A percentile compares a stretch with the other conserved stretches of the same genome.
Conservation (phyloP, 106 monocot genomes). For the Dendrobium nobile region DNA sequence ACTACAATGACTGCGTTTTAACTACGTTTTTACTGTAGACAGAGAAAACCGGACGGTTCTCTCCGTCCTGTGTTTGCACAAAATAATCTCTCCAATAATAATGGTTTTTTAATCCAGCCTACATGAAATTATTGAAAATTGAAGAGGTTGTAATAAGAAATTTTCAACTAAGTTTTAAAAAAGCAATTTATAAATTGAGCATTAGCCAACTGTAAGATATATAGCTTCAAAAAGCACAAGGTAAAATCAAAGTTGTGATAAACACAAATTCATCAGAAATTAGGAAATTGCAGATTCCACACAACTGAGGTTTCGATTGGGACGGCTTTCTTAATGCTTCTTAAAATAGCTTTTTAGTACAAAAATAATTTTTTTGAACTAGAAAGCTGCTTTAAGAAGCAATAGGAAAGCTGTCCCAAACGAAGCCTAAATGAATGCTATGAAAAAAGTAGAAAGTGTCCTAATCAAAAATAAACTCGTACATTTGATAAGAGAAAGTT, state of each 20-base stretch:
- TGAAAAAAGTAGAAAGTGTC: not conserved
- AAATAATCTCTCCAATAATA: not conserved
- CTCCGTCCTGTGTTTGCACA: no score
- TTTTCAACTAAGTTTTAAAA: not conserved
- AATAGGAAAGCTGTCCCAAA: no score
- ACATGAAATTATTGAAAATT: not conserved
- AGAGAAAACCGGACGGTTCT: no score
- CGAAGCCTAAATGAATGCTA: not conserved
- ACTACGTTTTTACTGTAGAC: no score
- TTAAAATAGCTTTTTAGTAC: no score
- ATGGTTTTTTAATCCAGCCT: not conserved
- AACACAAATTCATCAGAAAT: not conserved
- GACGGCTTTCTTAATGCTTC: no score
- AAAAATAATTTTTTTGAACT: no score
- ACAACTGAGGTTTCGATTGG: not conserved
- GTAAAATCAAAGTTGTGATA: not conserved
- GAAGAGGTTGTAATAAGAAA: not conserved
- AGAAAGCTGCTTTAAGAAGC: no score
- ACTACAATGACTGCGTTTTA: no score
- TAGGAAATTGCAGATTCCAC: not conserved
- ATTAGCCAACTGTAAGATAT: not conserved
- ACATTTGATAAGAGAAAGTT: conserved; percentile 1
- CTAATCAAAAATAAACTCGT: not conserved
- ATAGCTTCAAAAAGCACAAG: not conserved
- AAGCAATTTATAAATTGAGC: not conserved